Evolutionary conservation across 2,329 filamentous ascomycete genomes (phyloP), one percentile per base, ranked within the genome.

Genomic region (Huntiella omanensis): DNA sequence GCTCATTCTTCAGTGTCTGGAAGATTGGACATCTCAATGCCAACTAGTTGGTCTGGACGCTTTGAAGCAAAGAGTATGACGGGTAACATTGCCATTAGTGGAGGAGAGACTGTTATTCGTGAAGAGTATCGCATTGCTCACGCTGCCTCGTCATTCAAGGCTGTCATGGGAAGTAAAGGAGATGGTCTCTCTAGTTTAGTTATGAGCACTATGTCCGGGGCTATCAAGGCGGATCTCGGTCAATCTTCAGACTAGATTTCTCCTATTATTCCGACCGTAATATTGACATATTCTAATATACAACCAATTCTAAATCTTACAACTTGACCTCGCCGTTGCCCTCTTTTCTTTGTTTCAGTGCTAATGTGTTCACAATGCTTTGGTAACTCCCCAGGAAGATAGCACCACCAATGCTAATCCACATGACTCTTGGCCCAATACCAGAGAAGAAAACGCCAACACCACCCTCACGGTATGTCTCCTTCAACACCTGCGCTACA

Each of bases 331-430:
- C 22, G 6, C 22, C 7, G 22, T 28, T 8, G 10, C 22, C 22
- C 22, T 7, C 22, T 28, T 7, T 28, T 28, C 22, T 28, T 28
- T 28, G 22, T 28, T 34, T 34, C n/a, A 6, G 12, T 4, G 5
- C 43, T 17, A 49, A 15, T 5, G 39, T 66, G 64, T 94, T 94
- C 55, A 79, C 80, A 16, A 78, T 81, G 75, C 79, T 91, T 61
- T 94, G 85, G 61, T 95, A 95, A 55, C 82, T 88, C 1, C 88
- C 91, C 57, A 96, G 61, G 64, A 98, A 98, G 33, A 98, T 85
- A 8, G 88, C 85, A 1, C 91, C 91, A 3, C 91, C 91, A 48
- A 84, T 80, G 54, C 84, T 91, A 58, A 98, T 98, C 87, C 91
- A 96, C 51, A 84, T 80, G 7, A 94, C 79, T 45, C 91, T 70